phyloP scores from a whole-genome alignment of 352 stramenopile genomes.

The Aphanomyces invadans region DNA sequence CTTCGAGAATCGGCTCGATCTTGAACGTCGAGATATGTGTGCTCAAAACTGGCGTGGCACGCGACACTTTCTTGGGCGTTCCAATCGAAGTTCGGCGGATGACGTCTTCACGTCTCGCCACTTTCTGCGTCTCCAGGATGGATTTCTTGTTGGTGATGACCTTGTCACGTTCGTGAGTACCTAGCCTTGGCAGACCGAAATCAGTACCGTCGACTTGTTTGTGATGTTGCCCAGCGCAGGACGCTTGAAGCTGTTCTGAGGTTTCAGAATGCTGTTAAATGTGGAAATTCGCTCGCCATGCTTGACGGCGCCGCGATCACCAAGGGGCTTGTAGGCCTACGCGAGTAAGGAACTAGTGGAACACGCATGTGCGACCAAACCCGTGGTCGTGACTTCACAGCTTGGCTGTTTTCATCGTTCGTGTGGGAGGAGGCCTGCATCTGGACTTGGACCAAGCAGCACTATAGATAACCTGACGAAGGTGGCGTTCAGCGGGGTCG shows the following conservation, averaged over 20 bases:
- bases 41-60: slow-evolving; percentile 7
- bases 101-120: slow-evolving; percentile 20
- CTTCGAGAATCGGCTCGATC: slow-evolving; percentile 24
- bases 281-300: slow-evolving; percentile 16
- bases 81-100: slow-evolving; percentile 23
- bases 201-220: slow-evolving; percentile 61
- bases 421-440: slow-evolving; percentile 18
- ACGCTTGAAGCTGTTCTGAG: slow-evolving; percentile 31
- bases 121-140: slow-evolving; percentile 15
- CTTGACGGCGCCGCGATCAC: not conserved
- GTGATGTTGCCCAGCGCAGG: slow-evolving; percentile 58
- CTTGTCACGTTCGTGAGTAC: slow-evolving; percentile 28
- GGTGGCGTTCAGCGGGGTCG: not conserved
- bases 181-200: no score
- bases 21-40: slow-evolving; percentile 7
- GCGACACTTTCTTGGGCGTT: not conserved
- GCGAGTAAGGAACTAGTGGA: not conserved
- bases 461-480: not conserved
- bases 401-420: slow-evolving; percentile 19
- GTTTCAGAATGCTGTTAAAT: slow-evolving; percentile 29
- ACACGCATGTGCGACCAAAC: not conserved
- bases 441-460: not conserved
- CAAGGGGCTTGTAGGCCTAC: slow-evolving; percentile 23
- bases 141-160: slow-evolving; percentile 29
- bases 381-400: slow-evolving; percentile 1